phyloP scores from a whole-genome alignment of 2,329 filamentous ascomycete genomes.

The Microsporum audouinii region DNA sequence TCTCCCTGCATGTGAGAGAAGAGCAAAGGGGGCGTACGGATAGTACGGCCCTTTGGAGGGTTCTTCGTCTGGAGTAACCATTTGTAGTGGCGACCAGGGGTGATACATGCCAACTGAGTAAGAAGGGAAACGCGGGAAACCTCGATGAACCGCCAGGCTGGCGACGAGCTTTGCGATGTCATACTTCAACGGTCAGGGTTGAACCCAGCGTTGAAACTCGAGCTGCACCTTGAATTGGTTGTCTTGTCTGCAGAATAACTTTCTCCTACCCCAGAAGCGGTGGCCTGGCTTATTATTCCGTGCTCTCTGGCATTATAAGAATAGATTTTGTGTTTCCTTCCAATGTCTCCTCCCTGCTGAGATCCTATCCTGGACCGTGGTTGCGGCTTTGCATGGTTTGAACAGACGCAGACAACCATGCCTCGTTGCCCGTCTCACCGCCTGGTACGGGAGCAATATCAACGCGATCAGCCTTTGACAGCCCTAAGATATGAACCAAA shows the following conservation, averaged over 20 bases:
- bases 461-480: neutral
- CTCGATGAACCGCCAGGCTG: slow-evolving; percentile 4
- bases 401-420: slow-evolving; percentile 1
- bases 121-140: neutral
- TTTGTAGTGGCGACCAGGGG: slow-evolving; percentile 5
- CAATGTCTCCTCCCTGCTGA: neutral
- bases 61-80: slow-evolving; percentile 43
- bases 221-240: slow-evolving; percentile 3
- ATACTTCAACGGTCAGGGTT: slow-evolving; percentile 5
- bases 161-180: slow-evolving; percentile 3
- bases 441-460: slow-evolving; percentile 1
- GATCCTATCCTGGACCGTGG: neutral
- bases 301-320: neutral
- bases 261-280: neutral
- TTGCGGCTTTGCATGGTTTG: slow-evolving; percentile 2
- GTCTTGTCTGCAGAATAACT: neutral
- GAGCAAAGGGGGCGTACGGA: neutral
- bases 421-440: slow-evolving; percentile 2
- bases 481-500: slow-evolving; percentile 1
- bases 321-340: neutral
- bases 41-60: slow-evolving; percentile 19
- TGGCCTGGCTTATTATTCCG: neutral
- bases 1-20: slow-evolving; percentile 1
- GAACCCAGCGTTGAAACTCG: neutral
- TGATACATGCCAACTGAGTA: neutral